Base-by-base conservation (phyloP, 2,329 filamentous ascomycete species). In the Colletotrichum sp. region DNA sequence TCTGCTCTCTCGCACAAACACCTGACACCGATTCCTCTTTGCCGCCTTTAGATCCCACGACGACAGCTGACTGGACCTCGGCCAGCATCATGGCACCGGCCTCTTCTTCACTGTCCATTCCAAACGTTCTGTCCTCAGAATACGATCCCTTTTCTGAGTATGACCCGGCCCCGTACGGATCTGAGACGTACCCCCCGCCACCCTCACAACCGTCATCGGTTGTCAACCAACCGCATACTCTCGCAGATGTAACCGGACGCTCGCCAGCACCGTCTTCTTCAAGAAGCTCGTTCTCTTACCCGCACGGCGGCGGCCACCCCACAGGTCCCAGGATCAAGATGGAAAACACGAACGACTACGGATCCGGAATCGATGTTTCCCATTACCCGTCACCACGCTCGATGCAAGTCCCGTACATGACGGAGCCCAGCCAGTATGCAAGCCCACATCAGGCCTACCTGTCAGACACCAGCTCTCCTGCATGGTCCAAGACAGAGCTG, bases 101-200 rank as follows among this genome's bases (percentile, higher is more conserved):
- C 24, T 83, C 86, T 52, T 85, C 85, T 3, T 84, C 86, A 5
- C 81, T 87, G 62, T 82, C 84, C 71, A 84, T 87, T 76, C 85
- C 88, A 69, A 88, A 85, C 78, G 85, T 89, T 34, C 81, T 90
- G 72, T 84, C 88, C 39, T 81, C 87, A 44, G 89, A 90, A 62
- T 92, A 91, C 80, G 88, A 89, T 79, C 81, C 86, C 34, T 92
- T 90, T 80, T 84, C 85, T 76, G 83, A 85, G 72, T 91, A 90
- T 79, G 85, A 88, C 44, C 79, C 84, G 71, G 77, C 83, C 24
- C 77, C 87, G 5, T 91, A 90, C 78, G 84, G 82, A 76, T 86
- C 88, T 79, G 87, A 89, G 76, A 80, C 87, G 72, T 91, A 90
- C 80, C 80, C 84, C 32, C 79, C 84, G 36, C 85, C 86, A 67